Evolutionary conservation across 495 filamentous ascomycete genomes (phyloP), one percentile per base, ranked within the genome.

Genomic region (Aspergillus mulundensis): DNA sequence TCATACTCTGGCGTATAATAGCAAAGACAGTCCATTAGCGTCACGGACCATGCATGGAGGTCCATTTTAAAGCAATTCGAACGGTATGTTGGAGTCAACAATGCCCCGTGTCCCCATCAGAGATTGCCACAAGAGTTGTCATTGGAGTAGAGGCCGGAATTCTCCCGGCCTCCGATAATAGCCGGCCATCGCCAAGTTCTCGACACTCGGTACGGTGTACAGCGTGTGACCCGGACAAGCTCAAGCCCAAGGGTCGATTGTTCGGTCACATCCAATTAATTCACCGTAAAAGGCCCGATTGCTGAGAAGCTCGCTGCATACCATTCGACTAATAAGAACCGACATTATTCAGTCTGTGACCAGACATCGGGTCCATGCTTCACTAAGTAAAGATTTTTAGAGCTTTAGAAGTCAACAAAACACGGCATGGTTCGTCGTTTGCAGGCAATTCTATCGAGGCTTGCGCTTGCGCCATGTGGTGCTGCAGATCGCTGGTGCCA

Each of bases 91-190:
- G 42, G 24, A 36, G 15, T 48, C 32, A 28, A 40, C 36, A 24
- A 48, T 32, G 41, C 40, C 30, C 53, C 25, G 16, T 38, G 25
- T 30, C 38, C 10, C 30, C 39, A 50, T 50, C 46, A 7, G 45
- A 34, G 21, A 40, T 56, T 40, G 34, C 53, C 53, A 50, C 53
- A 25, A 4, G 18, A 36, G 30, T 36, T 16, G 43, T 66, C 32
- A 50, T 72, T 71, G 68, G 61, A 57, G 54, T 50, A 61, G 66
- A 73, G 71, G 72, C 73, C 75, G 73, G 72, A 73, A 75, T 73
- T 61, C 50, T 60, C 50, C 72, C 70, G 73, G 73, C 73, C 73
- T 74, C 74, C 74, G 74, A 53, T 53, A 62, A 62, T 77, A 75
- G 50, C 74, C 74, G 74, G 45, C 56, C 51, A 61, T 52, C 47